Conservation (phyloP, 2,329 filamentous ascomycete species). For the Curvularia lunata region DNA sequence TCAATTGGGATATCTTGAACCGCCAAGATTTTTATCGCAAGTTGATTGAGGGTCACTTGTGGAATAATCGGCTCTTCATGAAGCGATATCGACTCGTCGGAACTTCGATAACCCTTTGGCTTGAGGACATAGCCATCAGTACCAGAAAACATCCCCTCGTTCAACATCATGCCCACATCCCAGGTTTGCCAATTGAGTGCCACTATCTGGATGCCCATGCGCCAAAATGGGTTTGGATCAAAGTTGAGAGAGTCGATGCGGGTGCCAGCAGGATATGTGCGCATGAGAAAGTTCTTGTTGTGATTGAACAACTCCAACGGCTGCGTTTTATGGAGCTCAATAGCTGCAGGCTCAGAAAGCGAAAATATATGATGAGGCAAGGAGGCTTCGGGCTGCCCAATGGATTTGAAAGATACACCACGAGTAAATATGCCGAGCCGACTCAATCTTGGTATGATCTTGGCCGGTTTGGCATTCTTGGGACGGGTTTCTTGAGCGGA, state of each 20-base stretch:
- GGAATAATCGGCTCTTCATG: too few species aligned
- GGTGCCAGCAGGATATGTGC: neutral
- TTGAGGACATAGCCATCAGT: neutral
- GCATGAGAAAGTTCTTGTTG: neutral
- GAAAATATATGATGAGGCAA: neutral
- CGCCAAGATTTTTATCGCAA: neutral
- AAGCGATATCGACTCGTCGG: neutral
- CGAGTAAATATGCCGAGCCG: neutral
- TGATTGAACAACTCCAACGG: neutral
- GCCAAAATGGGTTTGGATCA: neutral
- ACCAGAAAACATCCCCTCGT: neutral
- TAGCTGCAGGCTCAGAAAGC: neutral
- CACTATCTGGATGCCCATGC: neutral
- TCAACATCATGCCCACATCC: neutral
- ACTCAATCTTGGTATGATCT: neutral
- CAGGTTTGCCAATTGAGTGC: neutral
- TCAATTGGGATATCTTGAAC: neutral
- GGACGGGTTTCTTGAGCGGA: neutral
- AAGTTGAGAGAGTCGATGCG: neutral
- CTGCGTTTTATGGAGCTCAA: neutral
- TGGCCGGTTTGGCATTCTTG: neutral
- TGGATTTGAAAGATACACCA: neutral
- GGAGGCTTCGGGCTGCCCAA: neutral
- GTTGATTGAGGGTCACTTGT: neutral
- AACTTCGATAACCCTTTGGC: neutral